Evolutionary conservation across 257 asterid genomes (phyloP).

Genomic region (Scutellaria barbata): DNA sequence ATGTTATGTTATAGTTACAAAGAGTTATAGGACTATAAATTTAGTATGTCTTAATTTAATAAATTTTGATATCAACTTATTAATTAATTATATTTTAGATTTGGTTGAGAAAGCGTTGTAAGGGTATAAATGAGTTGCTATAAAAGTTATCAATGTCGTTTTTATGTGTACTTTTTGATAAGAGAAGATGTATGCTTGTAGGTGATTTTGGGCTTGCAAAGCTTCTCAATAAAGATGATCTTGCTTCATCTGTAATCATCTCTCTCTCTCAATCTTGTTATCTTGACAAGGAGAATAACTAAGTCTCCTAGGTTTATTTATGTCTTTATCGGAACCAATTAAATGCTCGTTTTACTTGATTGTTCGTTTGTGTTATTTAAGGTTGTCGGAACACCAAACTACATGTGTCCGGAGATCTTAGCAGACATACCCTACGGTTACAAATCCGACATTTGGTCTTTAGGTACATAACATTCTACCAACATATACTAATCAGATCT

Average conservation of each 20-base stretch:
- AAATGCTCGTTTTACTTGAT: no score
- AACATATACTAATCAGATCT: background rate
- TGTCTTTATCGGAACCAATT: background rate
- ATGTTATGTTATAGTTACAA: no score
- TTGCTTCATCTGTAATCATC: slow-evolving; percentile 75
- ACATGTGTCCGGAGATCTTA: slow-evolving; percentile 96
- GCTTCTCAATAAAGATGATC: slow-evolving; percentile 70
- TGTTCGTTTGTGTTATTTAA: slow-evolving; percentile 19
- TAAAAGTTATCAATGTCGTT: background rate
- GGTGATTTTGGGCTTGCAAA: slow-evolving; percentile 97
- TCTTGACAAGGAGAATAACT: background rate
- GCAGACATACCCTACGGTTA: slow-evolving; percentile 93
- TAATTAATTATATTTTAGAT: no score
- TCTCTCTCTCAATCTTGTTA: no score
- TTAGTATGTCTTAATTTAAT: no score
- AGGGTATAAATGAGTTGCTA: no score
- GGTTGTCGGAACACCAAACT: slow-evolving; percentile 96
- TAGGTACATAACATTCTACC: slow-evolving; percentile 50
- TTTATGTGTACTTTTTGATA: slow-evolving; percentile 32
- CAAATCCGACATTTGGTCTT: slow-evolving; percentile 96
- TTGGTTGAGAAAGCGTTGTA: no score
- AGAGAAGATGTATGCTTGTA: slow-evolving; percentile 32
- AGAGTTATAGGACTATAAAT: no score
- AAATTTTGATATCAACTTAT: no score
- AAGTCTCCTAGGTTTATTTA: background rate